Base-by-base conservation (phyloP, 2,329 filamentous ascomycete species). In the Amphichorda felina region DNA sequence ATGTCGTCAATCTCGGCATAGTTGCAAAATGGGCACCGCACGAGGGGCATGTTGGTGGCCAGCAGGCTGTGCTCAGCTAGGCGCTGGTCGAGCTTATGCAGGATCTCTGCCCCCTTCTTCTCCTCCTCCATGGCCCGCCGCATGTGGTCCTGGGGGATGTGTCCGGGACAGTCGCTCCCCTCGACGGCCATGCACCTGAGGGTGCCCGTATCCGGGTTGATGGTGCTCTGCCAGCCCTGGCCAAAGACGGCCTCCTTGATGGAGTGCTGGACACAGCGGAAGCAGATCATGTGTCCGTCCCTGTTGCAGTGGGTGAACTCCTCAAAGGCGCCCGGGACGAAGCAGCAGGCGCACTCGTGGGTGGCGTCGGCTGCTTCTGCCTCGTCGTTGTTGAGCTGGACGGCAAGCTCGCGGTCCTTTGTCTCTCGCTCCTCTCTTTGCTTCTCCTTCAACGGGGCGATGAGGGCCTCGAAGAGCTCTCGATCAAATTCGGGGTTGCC, bases 201-300 rank as follows among this genome's bases (percentile, higher is more conserved):
- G 0, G 85, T 87, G 26, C 82, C 82, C 26, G 68, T 74, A 39
- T 77, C 69, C 19, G 74, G 58, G 50, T 91, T 72, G 46, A 95
- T 80, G 47, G 75, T 91, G 40, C 82, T 78, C 34, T 76, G 73
- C 85, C 89, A 95, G 35, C 85, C 85, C 55, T 96, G 91, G 0
- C 91, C 91, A 52, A 94, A 96, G 0, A 96, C 64, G 2, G 88
- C 87, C 53, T 96, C 89, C 34, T 80, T 82, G 40, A 89, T 71
- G 9, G 87, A 80, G 43, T 82, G 76, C 43, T 80, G 79, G 34
- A 96, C 79, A 56, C 91, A 96, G 31, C 74, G 73, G 57, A 88
- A 79, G 59, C 84, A 91, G 37, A 89, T 68, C 50, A 83, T 72
- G 57, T 91, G 84, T 2, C 74, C 77, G 3, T 72, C 67, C 22